Evolutionary conservation across 805 yeast species (phyloP).

Genomic region (Metschnikowia dekortorum): DNA sequence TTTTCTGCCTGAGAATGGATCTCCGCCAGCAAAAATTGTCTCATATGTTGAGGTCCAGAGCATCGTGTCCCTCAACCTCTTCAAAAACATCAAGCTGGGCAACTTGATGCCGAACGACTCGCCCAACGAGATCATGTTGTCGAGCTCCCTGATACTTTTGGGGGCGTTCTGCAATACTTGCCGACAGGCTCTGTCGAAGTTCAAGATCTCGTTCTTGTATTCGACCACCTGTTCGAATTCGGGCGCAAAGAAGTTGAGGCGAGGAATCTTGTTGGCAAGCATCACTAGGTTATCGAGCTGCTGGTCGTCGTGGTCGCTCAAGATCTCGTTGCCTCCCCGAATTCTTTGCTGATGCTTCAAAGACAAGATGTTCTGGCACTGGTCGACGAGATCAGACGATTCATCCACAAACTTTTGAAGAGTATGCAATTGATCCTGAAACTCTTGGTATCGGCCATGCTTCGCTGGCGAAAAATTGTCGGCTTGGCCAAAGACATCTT

Average conservation of each 20-base stretch:
- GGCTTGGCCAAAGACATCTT: conserved; percentile 4
- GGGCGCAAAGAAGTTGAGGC: conserved; percentile 46
- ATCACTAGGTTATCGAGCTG: conserved; percentile 11
- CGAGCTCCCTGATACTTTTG: conserved; percentile 41
- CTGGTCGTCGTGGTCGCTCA: conserved; percentile 20
- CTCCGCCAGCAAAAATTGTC: conserved; percentile 36
- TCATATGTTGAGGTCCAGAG: conserved; percentile 31
- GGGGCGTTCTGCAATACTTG: conserved; percentile 29
- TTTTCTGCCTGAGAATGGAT: conserved; percentile 35
- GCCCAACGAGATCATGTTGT: conserved; percentile 54
- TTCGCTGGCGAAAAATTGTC: conserved; percentile 12
- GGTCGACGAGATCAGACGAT: conserved; percentile 50
- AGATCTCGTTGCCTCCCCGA: conserved; percentile 20
- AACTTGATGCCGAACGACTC: conserved; percentile 54
- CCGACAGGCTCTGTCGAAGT: conserved; percentile 47
- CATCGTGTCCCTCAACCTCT: conserved; percentile 31
- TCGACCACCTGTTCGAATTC: conserved; percentile 60
- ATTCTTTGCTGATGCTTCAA: conserved; percentile 50
- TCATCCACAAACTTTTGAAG: conserved; percentile 40
- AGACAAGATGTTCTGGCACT: conserved; percentile 50
- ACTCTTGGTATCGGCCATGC: conserved; percentile 8
- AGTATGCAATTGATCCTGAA: conserved; percentile 21
- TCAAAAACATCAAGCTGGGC: conserved; percentile 40
- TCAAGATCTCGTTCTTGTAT: conserved; percentile 47
- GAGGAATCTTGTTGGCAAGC: conserved; percentile 39